phyloP scores from a whole-genome alignment of 108 stramenopile species.

The Cyclostephanos tholiformis region DNA sequence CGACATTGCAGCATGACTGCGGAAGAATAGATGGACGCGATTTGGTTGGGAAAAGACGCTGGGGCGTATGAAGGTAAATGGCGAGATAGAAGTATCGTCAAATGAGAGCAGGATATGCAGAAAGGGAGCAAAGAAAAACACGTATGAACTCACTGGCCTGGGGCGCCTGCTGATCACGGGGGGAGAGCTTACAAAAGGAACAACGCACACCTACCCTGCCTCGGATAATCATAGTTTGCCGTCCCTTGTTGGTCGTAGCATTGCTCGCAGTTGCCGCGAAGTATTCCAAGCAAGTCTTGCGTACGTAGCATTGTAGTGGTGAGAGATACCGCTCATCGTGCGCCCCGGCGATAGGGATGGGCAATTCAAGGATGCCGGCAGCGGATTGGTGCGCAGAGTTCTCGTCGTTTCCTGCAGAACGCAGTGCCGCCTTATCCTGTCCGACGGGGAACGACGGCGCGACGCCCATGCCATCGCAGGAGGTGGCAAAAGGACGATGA shows the following conservation, averaged over 20 bases:
- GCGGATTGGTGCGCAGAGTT: neutral
- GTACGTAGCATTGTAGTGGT: conserved; percentile 70
- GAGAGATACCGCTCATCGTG: conserved; percentile 65
- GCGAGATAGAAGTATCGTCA: conserved; percentile 18
- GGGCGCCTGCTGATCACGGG: conserved; percentile 20
- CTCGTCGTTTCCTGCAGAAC: neutral
- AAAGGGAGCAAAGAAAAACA: neutral
- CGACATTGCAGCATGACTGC: conserved; percentile 52
- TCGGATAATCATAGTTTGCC: conserved; percentile 17
- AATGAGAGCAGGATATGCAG: neutral
- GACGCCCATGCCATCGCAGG: too few species aligned
- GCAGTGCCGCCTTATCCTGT: too few species aligned
- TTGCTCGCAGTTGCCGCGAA: conserved; percentile 47
- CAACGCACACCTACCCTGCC: conserved; percentile 72
- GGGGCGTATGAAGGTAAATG: conserved; percentile 23
- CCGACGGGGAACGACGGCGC: too few species aligned
- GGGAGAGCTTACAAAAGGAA: conserved; percentile 50
- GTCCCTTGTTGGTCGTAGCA: conserved; percentile 28
- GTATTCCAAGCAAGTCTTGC: conserved; percentile 61
- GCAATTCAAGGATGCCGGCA: conserved; percentile 10
- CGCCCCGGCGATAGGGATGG: conserved; percentile 33
- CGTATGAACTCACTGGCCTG: conserved; percentile 14
- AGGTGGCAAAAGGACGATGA: neutral
- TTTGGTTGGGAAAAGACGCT: conserved; percentile 26
- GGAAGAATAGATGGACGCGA: conserved; percentile 18